Conservation (phyloP, 495 filamentous ascomycete genomes). For the Hypoxylon trugodes region DNA sequence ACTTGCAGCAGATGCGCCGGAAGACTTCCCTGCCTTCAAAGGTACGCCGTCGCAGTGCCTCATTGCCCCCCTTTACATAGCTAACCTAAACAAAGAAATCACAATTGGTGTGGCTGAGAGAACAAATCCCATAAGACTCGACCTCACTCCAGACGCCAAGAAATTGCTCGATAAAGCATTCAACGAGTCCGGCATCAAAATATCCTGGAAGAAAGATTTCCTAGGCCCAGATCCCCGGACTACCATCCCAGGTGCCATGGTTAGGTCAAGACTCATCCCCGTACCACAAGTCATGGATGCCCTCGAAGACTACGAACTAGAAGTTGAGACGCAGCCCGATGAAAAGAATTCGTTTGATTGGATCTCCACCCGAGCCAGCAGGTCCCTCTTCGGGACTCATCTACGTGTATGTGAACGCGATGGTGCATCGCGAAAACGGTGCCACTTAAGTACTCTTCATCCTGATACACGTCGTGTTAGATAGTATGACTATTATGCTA, state of each 20-base stretch:
- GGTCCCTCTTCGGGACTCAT: too few relatives aligned
- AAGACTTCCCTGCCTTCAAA: not conserved
- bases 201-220: not conserved
- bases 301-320: not conserved
- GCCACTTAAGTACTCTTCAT: too few relatives aligned
- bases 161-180: not conserved
- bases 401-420: too few relatives aligned
- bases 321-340: too few relatives aligned
- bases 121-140: not conserved
- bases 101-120: not conserved
- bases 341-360: too few relatives aligned
- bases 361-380: too few relatives aligned
- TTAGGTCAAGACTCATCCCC: not conserved
- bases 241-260: not conserved
- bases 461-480: too few relatives aligned
- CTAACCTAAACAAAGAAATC: too few relatives aligned
- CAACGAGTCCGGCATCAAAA: not conserved
- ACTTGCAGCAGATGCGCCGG: not conserved
- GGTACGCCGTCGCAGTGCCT: too few relatives aligned
- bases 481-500: too few relatives aligned
- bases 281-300: constrained; percentile 2
- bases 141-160: not conserved
- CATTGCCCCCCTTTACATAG: too few relatives aligned
- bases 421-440: too few relatives aligned
- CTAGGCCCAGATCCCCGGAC: not conserved